Conservation (phyloP, 441 rosid genomes). For the Pelargonium australe region DNA sequence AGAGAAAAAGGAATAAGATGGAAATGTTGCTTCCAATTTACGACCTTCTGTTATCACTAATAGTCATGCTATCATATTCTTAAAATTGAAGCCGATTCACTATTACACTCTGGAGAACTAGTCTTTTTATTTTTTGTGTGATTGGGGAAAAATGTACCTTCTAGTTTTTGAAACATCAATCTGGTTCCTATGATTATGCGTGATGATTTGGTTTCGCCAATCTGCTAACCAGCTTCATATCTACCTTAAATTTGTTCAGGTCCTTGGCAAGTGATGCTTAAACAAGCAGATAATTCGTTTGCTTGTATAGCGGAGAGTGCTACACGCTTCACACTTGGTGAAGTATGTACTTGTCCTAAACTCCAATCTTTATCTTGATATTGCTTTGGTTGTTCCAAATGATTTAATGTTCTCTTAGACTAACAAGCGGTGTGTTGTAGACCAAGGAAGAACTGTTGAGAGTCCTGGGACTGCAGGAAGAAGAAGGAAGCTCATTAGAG, state of each 20-base stretch:
- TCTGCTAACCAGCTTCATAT: not conserved
- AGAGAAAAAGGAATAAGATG: not conserved
- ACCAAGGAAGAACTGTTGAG: slow-evolving; percentile 87
- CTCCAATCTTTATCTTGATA: slow-evolving; percentile 13
- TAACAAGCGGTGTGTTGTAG: slow-evolving; percentile 33
- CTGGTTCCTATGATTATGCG: not conserved
- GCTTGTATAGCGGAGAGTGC: slow-evolving; percentile 82
- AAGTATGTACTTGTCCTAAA: slow-evolving; percentile 36
- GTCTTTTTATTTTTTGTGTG: too few species aligned
- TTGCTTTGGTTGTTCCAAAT: slow-evolving; percentile 8
- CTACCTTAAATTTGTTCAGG: slow-evolving; percentile 39
- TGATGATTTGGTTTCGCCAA: too few species aligned
- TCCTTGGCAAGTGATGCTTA: slow-evolving; percentile 99
- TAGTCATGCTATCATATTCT: not conserved
- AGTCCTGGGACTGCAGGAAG: slow-evolving; percentile 85
- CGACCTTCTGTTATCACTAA: not conserved
- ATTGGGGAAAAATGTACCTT: not conserved
- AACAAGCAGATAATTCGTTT: slow-evolving; percentile 78
- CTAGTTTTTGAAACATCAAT: not conserved
- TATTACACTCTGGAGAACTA: too few species aligned
- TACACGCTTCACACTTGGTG: slow-evolving; percentile 80
- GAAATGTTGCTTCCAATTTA: not conserved
- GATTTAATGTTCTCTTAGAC: slow-evolving; percentile 15
- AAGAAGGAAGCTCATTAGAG: slow-evolving; percentile 81
- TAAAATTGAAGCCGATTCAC: too few species aligned